Conservation (phyloP, 495 filamentous ascomycete species). For the Tuber umbilicatum region DNA sequence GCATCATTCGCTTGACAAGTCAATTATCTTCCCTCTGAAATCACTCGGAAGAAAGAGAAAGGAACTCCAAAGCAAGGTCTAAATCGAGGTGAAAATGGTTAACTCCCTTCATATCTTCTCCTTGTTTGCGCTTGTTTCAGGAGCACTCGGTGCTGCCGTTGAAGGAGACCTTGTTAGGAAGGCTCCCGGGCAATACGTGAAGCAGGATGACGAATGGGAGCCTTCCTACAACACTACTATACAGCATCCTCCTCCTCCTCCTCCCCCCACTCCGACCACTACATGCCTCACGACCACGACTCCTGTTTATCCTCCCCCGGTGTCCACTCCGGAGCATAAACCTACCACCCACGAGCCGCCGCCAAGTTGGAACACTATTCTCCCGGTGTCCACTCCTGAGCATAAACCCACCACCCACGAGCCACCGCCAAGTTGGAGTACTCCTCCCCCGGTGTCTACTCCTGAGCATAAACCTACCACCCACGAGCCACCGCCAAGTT, state of each 20-base stretch:
- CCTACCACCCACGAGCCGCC: neutral
- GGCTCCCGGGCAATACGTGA: slow-evolving; percentile 5
- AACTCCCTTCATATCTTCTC: slow-evolving; percentile 28
- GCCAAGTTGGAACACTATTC: slow-evolving; percentile 1
- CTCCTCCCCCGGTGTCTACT: slow-evolving; percentile 1
- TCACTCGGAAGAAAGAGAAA: slow-evolving; percentile 10
- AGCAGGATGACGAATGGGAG: slow-evolving; percentile 4
- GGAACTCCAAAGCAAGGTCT: neutral
- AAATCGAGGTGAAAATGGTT: slow-evolving; percentile 27
- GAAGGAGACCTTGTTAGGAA: slow-evolving; percentile 4
- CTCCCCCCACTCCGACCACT: slow-evolving; percentile 9
- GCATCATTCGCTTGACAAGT: slow-evolving; percentile 31
- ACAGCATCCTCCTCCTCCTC: neutral
- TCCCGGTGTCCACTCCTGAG: neutral
- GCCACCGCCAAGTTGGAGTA: neutral
- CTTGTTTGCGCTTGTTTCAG: slow-evolving; percentile 23
- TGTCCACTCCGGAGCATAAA: neutral
- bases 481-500: neutral
- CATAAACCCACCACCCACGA: neutral
- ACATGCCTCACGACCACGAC: slow-evolving; percentile 13
- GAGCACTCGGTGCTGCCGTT: slow-evolving; percentile 14
- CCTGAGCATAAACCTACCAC: neutral
- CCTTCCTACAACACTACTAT: neutral
- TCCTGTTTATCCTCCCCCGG: neutral
- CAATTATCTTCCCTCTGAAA: slow-evolving; percentile 7